Conservation (phyloP, 805 yeast genomes). For the Metschnikowia bowlesiae region DNA sequence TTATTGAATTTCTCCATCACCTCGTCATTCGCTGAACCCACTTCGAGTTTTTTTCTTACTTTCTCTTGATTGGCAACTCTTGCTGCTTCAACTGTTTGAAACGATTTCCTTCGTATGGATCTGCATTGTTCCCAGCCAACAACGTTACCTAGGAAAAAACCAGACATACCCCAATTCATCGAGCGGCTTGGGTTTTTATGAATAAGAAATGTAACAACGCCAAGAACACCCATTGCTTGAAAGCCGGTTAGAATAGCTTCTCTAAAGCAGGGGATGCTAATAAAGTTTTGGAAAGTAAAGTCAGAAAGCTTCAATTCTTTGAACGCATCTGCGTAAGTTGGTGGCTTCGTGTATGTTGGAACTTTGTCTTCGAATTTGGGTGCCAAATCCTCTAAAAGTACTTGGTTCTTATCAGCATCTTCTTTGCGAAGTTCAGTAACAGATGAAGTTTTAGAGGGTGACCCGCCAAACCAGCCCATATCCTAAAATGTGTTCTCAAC, state of each 20-base stretch:
- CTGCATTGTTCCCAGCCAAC: slow-evolving; percentile 95
- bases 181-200: slow-evolving; percentile 61
- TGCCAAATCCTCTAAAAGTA: slow-evolving; percentile 47
- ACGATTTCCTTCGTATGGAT: slow-evolving; percentile 58
- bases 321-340: slow-evolving; percentile 36
- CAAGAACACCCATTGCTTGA: slow-evolving; percentile 65
- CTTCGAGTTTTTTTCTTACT: slow-evolving; percentile 28
- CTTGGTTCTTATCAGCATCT: slow-evolving; percentile 17
- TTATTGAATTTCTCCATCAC: slow-evolving; percentile 25
- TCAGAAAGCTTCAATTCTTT: slow-evolving; percentile 44
- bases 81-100: slow-evolving; percentile 66
- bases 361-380: slow-evolving; percentile 45
- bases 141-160: slow-evolving; percentile 71
- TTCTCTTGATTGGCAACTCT: slow-evolving; percentile 43
- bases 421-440: slow-evolving; percentile 26
- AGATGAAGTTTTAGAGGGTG: slow-evolving; percentile 35
- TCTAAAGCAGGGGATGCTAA: slow-evolving; percentile 70
- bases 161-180: slow-evolving; percentile 79
- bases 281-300: slow-evolving; percentile 47
- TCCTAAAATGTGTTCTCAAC: slow-evolving; percentile 9
- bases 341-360: slow-evolving; percentile 15
- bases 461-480: slow-evolving; percentile 44
- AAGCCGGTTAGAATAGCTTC: slow-evolving; percentile 77
- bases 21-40: slow-evolving; percentile 19
- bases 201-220: slow-evolving; percentile 60